Evolutionary conservation across 208 protist genomes (phyloP).

Genomic region (Wallacemonas sp.): DNA sequence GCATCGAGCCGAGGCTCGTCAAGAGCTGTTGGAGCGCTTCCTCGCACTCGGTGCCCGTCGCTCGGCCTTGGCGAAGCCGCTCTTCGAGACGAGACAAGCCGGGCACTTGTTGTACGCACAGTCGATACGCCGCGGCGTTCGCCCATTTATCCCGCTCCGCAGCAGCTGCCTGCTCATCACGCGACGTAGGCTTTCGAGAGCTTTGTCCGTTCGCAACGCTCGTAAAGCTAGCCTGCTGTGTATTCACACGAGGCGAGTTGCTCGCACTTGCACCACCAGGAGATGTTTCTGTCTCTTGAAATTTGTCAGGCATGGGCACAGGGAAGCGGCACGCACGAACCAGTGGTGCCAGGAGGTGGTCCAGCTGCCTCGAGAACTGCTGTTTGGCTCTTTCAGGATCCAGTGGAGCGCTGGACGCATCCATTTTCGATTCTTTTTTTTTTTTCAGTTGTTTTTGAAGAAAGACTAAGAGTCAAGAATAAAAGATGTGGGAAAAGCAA

Average conservation of each 20-base stretch:
- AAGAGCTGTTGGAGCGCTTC: slow-evolving; percentile 41
- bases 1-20: slow-evolving; percentile 56
- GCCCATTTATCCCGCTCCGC: background rate
- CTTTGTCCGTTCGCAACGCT: no score
- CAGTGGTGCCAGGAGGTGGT: slow-evolving; percentile 49
- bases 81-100: slow-evolving; percentile 46
- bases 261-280: background rate
- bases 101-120: slow-evolving; percentile 49
- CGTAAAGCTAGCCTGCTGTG: background rate
- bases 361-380: slow-evolving; percentile 36
- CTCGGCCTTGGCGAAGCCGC: slow-evolving; percentile 33
- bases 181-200: no score
- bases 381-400: slow-evolving; percentile 19
- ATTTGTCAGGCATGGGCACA: slow-evolving; percentile 27
- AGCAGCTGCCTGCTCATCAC: background rate
- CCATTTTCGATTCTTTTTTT: background rate
- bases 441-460: no score
- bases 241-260: background rate
- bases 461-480: background rate
- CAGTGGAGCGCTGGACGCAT: background rate
- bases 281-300: slow-evolving; percentile 3
- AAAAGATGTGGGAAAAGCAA: background rate
- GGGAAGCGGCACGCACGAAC: slow-evolving; percentile 50
- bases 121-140: background rate
- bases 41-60: slow-evolving; percentile 51